phyloP scores from a whole-genome alignment of 371 early-diverging fungal species.

The Coemansia sp. region DNA sequence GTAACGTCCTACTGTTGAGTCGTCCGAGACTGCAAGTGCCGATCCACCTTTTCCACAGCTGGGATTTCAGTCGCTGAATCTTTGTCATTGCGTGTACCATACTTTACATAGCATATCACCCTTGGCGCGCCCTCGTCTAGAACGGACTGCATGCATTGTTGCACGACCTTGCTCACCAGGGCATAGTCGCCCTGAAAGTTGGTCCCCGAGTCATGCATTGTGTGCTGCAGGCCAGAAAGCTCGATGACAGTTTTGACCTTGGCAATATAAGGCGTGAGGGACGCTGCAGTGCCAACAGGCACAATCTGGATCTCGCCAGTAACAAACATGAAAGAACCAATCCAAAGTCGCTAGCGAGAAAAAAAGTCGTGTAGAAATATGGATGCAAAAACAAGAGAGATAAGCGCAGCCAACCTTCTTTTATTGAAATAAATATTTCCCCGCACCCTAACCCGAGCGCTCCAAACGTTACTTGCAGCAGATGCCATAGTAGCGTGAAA shows the following conservation, averaged over 20 bases:
- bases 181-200: conserved; percentile 41
- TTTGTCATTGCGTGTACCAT: conserved; percentile 47
- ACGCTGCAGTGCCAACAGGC: conserved; percentile 32
- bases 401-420: background rate
- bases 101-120: conserved; percentile 40
- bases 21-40: conserved; percentile 5
- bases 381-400: background rate
- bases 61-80: conserved; percentile 25
- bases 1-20: no score
- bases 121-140: conserved; percentile 43
- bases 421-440: background rate
- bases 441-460: background rate
- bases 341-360: background rate
- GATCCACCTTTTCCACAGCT: conserved; percentile 35
- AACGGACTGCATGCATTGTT: conserved; percentile 44
- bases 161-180: conserved; percentile 20
- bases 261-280: conserved; percentile 43
- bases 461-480: background rate
- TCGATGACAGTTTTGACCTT: conserved; percentile 30
- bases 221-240: conserved; percentile 38
- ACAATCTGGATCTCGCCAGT: conserved; percentile 47
- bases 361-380: background rate
- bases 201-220: conserved; percentile 47
- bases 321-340: conserved; percentile 23
- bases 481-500: conserved; percentile 74